phyloP scores from a whole-genome alignment of 78 protist species.

The Planoprotostelium fungivorum region DNA sequence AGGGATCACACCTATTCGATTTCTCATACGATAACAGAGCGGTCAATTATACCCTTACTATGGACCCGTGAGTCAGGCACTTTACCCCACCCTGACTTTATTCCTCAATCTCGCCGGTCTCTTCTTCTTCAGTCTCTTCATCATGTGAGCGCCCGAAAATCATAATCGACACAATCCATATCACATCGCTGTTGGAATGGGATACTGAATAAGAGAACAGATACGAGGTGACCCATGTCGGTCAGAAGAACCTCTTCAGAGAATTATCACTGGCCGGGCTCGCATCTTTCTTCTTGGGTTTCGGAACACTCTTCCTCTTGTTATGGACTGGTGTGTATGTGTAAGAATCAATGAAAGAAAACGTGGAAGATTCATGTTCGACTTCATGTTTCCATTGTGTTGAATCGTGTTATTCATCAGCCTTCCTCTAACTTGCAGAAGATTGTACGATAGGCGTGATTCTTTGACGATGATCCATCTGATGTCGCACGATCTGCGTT shows the following conservation, averaged over 20 bases:
- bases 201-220: background rate
- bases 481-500: too few relatives aligned
- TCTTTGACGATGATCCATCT: too few relatives aligned
- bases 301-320: background rate
- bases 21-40: background rate
- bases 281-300: background rate
- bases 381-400: too few relatives aligned
- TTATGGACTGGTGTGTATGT: background rate
- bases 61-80: background rate
- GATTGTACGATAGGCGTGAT: too few relatives aligned
- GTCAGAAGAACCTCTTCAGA: background rate
- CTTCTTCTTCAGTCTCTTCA: slow-evolving; percentile 1
- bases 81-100: background rate
- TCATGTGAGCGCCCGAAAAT: background rate
- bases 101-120: background rate
- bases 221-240: background rate
- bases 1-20: too few relatives aligned
- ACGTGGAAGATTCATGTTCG: too few relatives aligned
- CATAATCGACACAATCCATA: too few relatives aligned
- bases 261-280: background rate
- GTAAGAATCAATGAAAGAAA: background rate
- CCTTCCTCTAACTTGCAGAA: too few relatives aligned
- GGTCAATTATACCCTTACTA: background rate
- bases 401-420: too few relatives aligned
- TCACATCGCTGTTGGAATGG: too few relatives aligned